Percentiles rank a stretch among this genome's conserved stretches.
These are phyloP conservation scores for Phylloporus sp. DNA, from an alignment of 768 basidiomycete species.

Conservation along the genomic window DNA sequence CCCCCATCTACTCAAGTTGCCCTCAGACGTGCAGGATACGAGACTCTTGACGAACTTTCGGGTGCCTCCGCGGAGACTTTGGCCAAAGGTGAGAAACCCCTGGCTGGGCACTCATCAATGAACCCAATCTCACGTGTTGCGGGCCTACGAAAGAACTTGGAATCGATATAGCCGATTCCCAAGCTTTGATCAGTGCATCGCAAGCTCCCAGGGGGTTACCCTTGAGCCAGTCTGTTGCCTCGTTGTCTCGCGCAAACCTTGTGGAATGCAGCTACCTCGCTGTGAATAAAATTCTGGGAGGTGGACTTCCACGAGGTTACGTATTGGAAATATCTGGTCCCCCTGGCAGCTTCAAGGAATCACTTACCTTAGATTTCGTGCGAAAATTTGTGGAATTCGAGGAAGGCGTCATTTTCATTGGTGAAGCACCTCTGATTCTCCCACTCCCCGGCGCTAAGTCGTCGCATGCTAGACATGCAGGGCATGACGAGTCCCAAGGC, in stretches of 20 bases:
- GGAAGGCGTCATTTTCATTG: conserved; percentile 60
- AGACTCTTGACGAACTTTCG: conserved; percentile 51
- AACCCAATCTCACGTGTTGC: background rate
- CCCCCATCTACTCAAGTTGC: conserved; percentile 43
- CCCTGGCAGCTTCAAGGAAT: conserved; percentile 66
- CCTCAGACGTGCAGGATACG: conserved; percentile 53
- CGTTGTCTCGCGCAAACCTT: conserved; percentile 25
- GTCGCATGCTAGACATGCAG: conserved; percentile 41
- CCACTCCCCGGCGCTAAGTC: conserved; percentile 2
- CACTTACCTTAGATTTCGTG: conserved; percentile 48
- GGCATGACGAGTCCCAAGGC: conserved; percentile 40
- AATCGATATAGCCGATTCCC: conserved; percentile 43
- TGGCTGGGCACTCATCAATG: background rate
- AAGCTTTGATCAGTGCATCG: conserved; percentile 42
- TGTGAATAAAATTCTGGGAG: conserved; percentile 57
- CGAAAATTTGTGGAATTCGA: conserved; percentile 43
- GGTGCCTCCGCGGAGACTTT: conserved; percentile 42
- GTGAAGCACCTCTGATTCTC: conserved; percentile 34
- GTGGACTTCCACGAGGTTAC: conserved; percentile 58
- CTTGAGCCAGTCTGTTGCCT: conserved; percentile 58
- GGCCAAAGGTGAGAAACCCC: conserved; percentile 42
- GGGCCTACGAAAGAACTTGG: conserved; percentile 43
- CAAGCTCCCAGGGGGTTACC: conserved; percentile 31
- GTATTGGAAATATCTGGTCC: conserved; percentile 75
- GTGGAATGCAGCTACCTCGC: conserved; percentile 36